Evolutionary conservation across 1,139 yeast genomes (phyloP).

Genomic region (Blastobotrys arbuscula): DNA sequence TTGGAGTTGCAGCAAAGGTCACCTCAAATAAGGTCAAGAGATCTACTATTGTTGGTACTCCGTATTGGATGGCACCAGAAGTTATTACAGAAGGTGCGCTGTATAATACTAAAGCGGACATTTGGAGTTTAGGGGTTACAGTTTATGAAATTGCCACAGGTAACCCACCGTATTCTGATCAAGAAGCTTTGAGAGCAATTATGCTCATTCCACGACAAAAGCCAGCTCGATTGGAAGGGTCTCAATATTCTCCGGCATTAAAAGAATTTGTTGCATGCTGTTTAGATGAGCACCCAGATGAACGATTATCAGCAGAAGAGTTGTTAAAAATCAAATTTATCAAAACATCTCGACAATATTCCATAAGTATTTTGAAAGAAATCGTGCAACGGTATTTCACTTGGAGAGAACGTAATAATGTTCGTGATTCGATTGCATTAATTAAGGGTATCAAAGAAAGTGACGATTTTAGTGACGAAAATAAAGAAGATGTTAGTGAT

Average conservation of each 20-base stretch:
- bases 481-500: conserved; percentile 28
- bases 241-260: conserved; percentile 65
- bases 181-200: conserved; percentile 93
- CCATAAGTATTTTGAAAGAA: conserved; percentile 63
- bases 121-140: conserved; percentile 93
- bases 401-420: conserved; percentile 47
- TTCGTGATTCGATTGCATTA: conserved; percentile 30
- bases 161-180: conserved; percentile 94
- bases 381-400: conserved; percentile 70
- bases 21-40: conserved; percentile 73
- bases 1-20: conserved; percentile 95
- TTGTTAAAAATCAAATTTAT: conserved; percentile 69
- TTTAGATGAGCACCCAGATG: conserved; percentile 87
- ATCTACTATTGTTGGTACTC: conserved; percentile 97
- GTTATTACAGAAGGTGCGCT: conserved; percentile 90
- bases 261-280: conserved; percentile 91
- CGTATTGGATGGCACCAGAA: conserved; percentile 99
- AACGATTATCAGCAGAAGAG: conserved; percentile 84
- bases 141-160: conserved; percentile 94
- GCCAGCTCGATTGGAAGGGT: conserved; percentile 92
- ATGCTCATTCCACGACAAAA: conserved; percentile 86
- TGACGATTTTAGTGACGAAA: conserved; percentile 35
- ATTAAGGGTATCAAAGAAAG: conserved; percentile 17
- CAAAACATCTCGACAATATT: conserved; percentile 51
- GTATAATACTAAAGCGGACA: conserved; percentile 81